These are phyloP conservation scores for Sporothrix mexicana DNA, from an alignment of 2,329 filamentous ascomycete genomes.

Conservation along the genomic window DNA sequence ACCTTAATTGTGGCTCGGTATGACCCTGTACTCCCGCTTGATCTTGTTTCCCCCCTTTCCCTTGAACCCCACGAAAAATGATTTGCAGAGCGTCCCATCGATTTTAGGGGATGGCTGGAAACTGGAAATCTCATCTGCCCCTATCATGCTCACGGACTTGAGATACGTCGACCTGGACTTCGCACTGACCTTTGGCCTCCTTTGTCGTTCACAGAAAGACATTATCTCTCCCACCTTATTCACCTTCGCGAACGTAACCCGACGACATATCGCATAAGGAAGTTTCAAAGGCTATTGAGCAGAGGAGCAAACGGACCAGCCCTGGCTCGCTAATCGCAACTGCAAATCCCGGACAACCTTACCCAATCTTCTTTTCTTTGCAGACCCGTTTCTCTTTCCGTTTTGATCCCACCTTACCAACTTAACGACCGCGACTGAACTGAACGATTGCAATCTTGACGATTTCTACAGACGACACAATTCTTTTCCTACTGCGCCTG, in stretches of 20 bases:
- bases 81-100: conserved; percentile 16
- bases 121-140: conserved; percentile 18
- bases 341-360: neutral
- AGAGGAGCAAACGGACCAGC: conserved; percentile 27
- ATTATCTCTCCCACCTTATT: conserved; percentile 2
- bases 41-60: neutral
- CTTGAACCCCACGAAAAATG: conserved; percentile 25
- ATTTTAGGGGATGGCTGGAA: conserved; percentile 24
- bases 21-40: conserved; percentile 31
- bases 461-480: neutral
- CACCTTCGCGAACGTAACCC: neutral
- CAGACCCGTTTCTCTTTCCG: neutral
- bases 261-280: conserved; percentile 39
- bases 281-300: conserved; percentile 40
- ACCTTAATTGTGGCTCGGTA: conserved; percentile 35
- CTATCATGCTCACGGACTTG: conserved; percentile 29
- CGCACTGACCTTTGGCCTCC: conserved; percentile 34
- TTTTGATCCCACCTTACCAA: neutral
- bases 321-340: conserved; percentile 25
- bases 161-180: conserved; percentile 5
- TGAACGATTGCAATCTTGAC: conserved; percentile 29
- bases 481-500: neutral
- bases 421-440: conserved; percentile 17
- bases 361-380: no score
- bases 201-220: conserved; percentile 6